Evolutionary conservation across 306 rosid species (phyloP).

Genomic region (Prunus salicina): DNA sequence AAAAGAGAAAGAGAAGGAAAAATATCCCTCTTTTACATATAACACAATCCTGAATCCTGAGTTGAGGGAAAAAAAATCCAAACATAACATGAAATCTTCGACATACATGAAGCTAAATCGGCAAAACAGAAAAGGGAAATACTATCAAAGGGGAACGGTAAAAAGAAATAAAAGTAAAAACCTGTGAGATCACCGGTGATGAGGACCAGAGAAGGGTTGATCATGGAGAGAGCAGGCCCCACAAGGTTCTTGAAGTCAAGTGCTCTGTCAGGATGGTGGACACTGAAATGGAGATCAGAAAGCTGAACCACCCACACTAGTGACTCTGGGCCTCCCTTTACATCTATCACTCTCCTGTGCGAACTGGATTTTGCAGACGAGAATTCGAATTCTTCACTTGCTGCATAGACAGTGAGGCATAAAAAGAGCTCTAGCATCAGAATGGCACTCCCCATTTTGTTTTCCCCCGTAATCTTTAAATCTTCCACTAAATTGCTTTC

Average conservation of each 20-base stretch:
- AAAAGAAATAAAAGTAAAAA: background rate
- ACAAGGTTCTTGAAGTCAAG: constrained; percentile 48
- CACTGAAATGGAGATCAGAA: constrained; percentile 96
- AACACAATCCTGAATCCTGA: no score
- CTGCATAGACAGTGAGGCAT: background rate
- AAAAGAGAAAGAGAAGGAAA: no score
- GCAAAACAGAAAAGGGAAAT: no score
- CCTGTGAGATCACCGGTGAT: constrained; percentile 98
- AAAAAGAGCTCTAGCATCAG: background rate
- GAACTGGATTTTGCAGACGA: background rate
- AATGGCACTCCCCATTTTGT: constrained; percentile 11
- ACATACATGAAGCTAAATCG: no score
- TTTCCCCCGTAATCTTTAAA: background rate
- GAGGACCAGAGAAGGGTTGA: constrained; percentile 95
- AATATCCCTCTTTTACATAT: no score
- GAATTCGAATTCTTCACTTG: background rate
- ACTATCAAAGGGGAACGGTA: no score
- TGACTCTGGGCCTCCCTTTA: constrained; percentile 56
- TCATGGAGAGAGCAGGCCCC: constrained; percentile 67
- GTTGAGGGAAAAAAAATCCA: no score
- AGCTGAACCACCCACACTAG: constrained; percentile 90
- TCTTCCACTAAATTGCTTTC: background rate
- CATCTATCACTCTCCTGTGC: constrained; percentile 22
- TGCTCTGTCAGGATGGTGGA: constrained; percentile 83
- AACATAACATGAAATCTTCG: no score